Conservation (phyloP, 495 filamentous ascomycete species). For the Aspergillus cavernicola region DNA sequence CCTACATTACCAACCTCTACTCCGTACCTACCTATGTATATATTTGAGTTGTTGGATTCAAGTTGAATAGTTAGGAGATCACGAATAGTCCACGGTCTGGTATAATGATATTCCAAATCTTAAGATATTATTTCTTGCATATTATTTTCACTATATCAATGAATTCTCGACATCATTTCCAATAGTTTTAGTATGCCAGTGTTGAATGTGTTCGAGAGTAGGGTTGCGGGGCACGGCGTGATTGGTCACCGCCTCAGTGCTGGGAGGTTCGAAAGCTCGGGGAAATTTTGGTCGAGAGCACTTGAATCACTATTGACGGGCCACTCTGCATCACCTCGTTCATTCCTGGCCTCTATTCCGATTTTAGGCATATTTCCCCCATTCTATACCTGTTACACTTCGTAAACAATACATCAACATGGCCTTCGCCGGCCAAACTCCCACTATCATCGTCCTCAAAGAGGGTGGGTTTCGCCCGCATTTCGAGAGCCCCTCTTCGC, state of each 20-base stretch:
- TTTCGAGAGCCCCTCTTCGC: constrained; percentile 21
- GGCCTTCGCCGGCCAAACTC: constrained; percentile 97
- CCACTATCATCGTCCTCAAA: constrained; percentile 97
- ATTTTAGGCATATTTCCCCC: constrained; percentile 8
- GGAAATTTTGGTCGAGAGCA: constrained; percentile 45
- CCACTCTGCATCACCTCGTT: constrained; percentile 23
- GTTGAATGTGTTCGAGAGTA: constrained; percentile 7
- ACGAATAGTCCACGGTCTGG: too few relatives aligned
- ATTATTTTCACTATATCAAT: too few relatives aligned
- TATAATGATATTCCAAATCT: too few relatives aligned
- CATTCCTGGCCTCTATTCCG: not conserved
- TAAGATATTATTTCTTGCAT: too few relatives aligned
- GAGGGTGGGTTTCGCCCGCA: constrained; percentile 67
- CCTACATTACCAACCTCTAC: too few relatives aligned
- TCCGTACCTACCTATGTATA: too few relatives aligned
- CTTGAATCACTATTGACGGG: constrained; percentile 18
- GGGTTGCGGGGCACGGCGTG: constrained; percentile 29
- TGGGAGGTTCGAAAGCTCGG: constrained; percentile 34
- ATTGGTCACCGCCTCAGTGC: constrained; percentile 40
- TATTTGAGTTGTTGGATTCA: too few relatives aligned
- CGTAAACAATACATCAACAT: constrained; percentile 43
- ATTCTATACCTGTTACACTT: not conserved
- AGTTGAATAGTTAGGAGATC: too few relatives aligned
- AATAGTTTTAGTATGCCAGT: too few relatives aligned
- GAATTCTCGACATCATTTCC: too few relatives aligned